A percentile compares a stretch with the other conserved stretches of the same genome.
Evolutionary conservation across 2,329 filamentous ascomycete genomes (phyloP).

Genomic region (Claviceps arundinis): DNA sequence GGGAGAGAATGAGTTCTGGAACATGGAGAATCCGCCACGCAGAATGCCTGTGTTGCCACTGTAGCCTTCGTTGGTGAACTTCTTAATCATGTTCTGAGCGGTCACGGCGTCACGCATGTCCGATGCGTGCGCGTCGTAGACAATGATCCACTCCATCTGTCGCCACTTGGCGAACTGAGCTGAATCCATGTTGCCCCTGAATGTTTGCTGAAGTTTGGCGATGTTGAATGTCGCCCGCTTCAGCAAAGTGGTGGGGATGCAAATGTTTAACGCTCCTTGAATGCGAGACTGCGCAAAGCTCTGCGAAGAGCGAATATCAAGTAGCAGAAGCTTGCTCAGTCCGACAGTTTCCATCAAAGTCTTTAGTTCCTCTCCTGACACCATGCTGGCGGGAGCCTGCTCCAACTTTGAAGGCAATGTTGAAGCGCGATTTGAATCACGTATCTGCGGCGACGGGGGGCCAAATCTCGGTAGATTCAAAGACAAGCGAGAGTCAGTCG

Average conservation of each 20-base stretch:
- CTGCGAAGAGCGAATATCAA: constrained; percentile 79
- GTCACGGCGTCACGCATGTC: constrained; percentile 69
- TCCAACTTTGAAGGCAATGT: constrained; percentile 41
- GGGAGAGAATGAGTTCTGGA: constrained; percentile 52
- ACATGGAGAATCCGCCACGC: constrained; percentile 67
- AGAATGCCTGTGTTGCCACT: constrained; percentile 60
- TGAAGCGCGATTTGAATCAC: constrained; percentile 25
- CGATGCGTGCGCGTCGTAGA: constrained; percentile 70
- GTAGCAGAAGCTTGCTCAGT: constrained; percentile 43
- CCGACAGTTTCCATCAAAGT: constrained; percentile 36
- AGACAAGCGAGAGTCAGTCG: constrained; percentile 41
- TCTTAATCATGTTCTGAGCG: constrained; percentile 80
- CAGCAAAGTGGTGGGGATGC: constrained; percentile 85
- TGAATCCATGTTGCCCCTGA: constrained; percentile 58
- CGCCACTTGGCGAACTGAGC: constrained; percentile 66
- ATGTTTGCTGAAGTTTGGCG: constrained; percentile 75
- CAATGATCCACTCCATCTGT: constrained; percentile 61
- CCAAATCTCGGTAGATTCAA: constrained; percentile 34
- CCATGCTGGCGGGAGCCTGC: constrained; percentile 32
- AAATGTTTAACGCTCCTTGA: constrained; percentile 73
- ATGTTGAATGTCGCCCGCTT: constrained; percentile 87
- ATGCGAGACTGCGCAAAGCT: constrained; percentile 68
- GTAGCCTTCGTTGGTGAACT: constrained; percentile 80
- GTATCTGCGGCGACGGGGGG: constrained; percentile 19
- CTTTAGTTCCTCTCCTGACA: constrained; percentile 40